A percentile compares a stretch with the other conserved stretches of the same genome.
These are phyloP conservation scores for Oldenlandia corymbosa DNA, from an alignment of 257 asterid genomes.

Conservation along the genomic window DNA sequence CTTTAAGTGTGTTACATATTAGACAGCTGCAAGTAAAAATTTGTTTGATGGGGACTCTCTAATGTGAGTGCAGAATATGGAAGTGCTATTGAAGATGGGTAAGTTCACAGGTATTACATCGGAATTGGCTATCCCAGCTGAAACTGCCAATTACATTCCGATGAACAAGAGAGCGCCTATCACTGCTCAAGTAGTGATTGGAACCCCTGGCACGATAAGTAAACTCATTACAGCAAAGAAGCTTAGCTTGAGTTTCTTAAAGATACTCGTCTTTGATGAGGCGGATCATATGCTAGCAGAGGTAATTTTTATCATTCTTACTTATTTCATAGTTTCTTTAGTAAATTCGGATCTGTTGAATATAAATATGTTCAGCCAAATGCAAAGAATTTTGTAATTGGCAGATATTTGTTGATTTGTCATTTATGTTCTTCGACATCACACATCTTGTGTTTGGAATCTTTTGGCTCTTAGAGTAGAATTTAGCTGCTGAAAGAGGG, in stretches of 20 bases:
- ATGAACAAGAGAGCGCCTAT: constrained; percentile 52
- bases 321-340: neutral
- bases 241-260: constrained; percentile 66
- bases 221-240: constrained; percentile 63
- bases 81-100: constrained; percentile 90
- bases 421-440: neutral
- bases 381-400: too few species aligned
- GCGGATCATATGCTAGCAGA: constrained; percentile 96
- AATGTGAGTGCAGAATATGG: constrained; percentile 59
- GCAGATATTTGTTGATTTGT: too few species aligned
- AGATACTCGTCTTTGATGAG: constrained; percentile 91
- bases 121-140: constrained; percentile 68
- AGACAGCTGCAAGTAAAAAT: neutral
- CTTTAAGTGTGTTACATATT: too few species aligned
- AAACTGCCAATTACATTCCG: constrained; percentile 43
- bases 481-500: too few species aligned
- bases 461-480: neutral
- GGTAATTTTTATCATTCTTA: constrained; percentile 28
- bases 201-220: constrained; percentile 90
- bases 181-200: constrained; percentile 75
- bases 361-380: too few species aligned
- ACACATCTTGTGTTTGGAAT: neutral
- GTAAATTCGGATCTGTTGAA: neutral
- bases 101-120: constrained; percentile 74
- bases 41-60: neutral